Conservation (phyloP, 2,329 filamentous ascomycete species). For the Scorias spongiosa region DNA sequence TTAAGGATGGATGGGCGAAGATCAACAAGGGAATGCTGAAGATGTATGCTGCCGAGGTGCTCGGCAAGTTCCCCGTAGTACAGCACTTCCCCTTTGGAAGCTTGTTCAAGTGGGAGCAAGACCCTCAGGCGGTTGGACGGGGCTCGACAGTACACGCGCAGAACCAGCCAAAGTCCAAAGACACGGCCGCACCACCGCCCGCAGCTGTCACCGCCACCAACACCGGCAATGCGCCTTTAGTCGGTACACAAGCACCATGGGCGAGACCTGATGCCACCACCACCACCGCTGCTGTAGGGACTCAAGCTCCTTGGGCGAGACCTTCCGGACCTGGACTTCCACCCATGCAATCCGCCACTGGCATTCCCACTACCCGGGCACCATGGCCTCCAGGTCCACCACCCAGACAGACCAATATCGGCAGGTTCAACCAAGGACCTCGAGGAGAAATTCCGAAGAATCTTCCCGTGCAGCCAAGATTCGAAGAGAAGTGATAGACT, state of each 20-base stretch:
- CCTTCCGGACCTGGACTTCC: conserved; percentile 2
- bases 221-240: neutral
- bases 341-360: conserved; percentile 13
- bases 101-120: conserved; percentile 33
- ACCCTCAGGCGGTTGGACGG: conserved; percentile 18
- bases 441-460: neutral
- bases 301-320: neutral
- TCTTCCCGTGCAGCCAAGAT: neutral
- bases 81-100: conserved; percentile 58
- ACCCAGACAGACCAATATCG: neutral
- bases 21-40: conserved; percentile 97
- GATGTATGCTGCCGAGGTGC: conserved; percentile 95
- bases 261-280: conserved; percentile 5
- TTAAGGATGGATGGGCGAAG: conserved; percentile 84
- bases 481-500: neutral
- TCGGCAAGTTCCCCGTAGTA: conserved; percentile 95
- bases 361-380: conserved; percentile 15
- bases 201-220: neutral
- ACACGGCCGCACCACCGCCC: neutral
- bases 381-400: conserved; percentile 9
- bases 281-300: neutral
- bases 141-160: conserved; percentile 13
- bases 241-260: conserved; percentile 15
- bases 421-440: neutral
- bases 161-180: conserved; percentile 14